phyloP scores from a whole-genome alignment of 1,139 yeast species.

The Geotrichum histeridarum region DNA sequence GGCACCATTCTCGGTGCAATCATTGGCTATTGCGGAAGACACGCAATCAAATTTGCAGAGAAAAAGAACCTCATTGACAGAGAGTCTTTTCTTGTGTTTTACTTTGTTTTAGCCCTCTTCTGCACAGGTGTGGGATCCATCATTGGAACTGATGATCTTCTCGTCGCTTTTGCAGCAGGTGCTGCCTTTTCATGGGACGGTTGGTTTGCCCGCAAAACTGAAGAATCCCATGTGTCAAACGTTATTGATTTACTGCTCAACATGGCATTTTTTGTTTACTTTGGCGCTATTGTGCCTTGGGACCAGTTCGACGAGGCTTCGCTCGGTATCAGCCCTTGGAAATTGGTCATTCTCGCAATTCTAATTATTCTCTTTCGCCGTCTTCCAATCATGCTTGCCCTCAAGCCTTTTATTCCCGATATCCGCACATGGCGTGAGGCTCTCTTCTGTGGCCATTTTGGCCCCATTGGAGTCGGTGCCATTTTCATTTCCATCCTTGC shows the following conservation, averaged over 20 bases:
- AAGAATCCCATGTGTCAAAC: conserved; percentile 87
- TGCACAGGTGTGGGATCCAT: conserved; percentile 94
- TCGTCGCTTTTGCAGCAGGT: conserved; percentile 94
- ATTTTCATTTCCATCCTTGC: conserved; percentile 85
- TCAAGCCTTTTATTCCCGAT: conserved; percentile 86
- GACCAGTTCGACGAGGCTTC: conserved; percentile 61
- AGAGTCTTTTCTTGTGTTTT: conserved; percentile 89
- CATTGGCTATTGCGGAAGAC: conserved; percentile 71
- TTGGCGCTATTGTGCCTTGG: conserved; percentile 96
- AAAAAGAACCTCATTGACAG: conserved; percentile 71
- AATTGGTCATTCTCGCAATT: conserved; percentile 71
- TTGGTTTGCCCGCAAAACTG: conserved; percentile 80
- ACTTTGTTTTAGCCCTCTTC: conserved; percentile 75
- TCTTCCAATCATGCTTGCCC: conserved; percentile 75
- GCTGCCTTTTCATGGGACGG: conserved; percentile 97
- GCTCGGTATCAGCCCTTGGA: conserved; percentile 78
- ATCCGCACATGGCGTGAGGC: conserved; percentile 94
- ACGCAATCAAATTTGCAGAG: conserved; percentile 76
- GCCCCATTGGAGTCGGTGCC: conserved; percentile 98
- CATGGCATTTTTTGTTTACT: conserved; percentile 84
- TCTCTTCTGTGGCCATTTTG: conserved; percentile 92
- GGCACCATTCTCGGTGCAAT: conserved; percentile 74
- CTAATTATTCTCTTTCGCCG: conserved; percentile 82
- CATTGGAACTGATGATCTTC: conserved; percentile 88
- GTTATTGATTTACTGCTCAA: conserved; percentile 72